Conservation (phyloP, 768 basidiomycete genomes). For the Mycena galericulata region DNA sequence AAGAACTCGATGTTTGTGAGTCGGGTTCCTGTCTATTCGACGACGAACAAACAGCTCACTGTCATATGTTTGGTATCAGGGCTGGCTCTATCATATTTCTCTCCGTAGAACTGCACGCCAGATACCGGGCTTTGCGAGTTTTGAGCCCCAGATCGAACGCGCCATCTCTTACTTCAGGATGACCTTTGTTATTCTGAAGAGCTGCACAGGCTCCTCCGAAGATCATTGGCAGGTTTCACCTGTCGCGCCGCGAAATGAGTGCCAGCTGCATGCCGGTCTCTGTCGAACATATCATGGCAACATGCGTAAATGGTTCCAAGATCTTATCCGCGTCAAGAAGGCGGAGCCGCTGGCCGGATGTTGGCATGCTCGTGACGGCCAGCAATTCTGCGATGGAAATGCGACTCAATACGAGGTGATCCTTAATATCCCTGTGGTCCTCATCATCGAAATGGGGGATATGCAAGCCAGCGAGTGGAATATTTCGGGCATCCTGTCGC, state of each 20-base stretch:
- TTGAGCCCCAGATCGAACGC: neutral
- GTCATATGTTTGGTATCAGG: neutral
- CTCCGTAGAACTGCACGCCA: too few relatives aligned
- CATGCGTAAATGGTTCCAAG: conserved; percentile 21
- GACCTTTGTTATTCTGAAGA: neutral
- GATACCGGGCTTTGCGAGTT: neutral
- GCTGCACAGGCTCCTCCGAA: neutral
- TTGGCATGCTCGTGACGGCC: neutral
- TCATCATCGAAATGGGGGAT: conserved; percentile 11
- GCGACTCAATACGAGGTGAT: neutral
- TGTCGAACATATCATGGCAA: neutral
- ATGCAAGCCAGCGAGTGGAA: neutral
- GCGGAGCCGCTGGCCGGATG: neutral
- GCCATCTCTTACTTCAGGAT: neutral
- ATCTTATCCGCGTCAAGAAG: neutral
- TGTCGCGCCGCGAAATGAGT: neutral
- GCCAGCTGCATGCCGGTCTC: neutral
- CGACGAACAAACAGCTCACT: too few relatives aligned
- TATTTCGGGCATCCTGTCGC: neutral
- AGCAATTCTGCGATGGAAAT: neutral
- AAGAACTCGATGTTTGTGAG: neutral
- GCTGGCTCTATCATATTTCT: conserved; percentile 18
- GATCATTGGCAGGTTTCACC: conserved; percentile 1
- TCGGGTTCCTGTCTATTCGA: neutral
- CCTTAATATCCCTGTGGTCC: conserved; percentile 4